These are phyloP conservation scores for Trebouxiophyceae sp. DNA, from an alignment of 163 green algal genomes.

Conservation along the genomic window DNA sequence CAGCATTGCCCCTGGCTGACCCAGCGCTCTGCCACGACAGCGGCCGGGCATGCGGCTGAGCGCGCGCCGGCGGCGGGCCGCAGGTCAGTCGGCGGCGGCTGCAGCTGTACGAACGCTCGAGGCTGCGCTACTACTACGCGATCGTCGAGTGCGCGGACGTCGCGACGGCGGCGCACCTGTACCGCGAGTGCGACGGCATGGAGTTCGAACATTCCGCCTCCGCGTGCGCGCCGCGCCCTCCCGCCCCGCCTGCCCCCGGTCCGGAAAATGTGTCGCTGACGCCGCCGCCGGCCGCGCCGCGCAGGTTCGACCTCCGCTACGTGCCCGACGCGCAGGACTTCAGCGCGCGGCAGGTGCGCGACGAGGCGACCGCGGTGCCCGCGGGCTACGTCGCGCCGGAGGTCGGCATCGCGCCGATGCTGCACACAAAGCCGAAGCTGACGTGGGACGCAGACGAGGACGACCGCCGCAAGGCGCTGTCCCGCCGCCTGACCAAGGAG, in stretches of 20 bases:
- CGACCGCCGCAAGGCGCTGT: slow-evolving; percentile 57
- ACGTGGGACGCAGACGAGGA: slow-evolving; percentile 88
- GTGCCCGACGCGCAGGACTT: slow-evolving; percentile 70
- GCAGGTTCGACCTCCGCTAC: slow-evolving; percentile 92
- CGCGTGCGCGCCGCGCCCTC: neutral
- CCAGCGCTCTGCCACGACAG: too few species aligned
- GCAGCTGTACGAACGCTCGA: slow-evolving; percentile 68
- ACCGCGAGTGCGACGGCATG: slow-evolving; percentile 75
- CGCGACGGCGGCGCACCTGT: slow-evolving; percentile 54
- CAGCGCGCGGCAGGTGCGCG: slow-evolving; percentile 42
- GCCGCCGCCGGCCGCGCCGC: too few species aligned
- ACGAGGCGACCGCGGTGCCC: slow-evolving; percentile 53
- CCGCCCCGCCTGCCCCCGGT: neutral
- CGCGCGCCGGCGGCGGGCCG: too few species aligned
- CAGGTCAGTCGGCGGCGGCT: slow-evolving; percentile 27
- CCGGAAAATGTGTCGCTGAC: too few species aligned
- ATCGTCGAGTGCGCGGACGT: slow-evolving; percentile 69
- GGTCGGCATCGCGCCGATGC: slow-evolving; percentile 57
- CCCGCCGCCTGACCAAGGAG: slow-evolving; percentile 14
- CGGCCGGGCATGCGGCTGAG: too few species aligned
- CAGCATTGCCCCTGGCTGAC: slow-evolving; percentile 12
- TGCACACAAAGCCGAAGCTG: slow-evolving; percentile 87
- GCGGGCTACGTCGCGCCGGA: slow-evolving; percentile 69
- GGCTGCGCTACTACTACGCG: slow-evolving; percentile 84
- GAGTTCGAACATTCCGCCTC: slow-evolving; percentile 70